Conservation (phyloP, 2,329 filamentous ascomycete species). For the Cercospora sp. region DNA sequence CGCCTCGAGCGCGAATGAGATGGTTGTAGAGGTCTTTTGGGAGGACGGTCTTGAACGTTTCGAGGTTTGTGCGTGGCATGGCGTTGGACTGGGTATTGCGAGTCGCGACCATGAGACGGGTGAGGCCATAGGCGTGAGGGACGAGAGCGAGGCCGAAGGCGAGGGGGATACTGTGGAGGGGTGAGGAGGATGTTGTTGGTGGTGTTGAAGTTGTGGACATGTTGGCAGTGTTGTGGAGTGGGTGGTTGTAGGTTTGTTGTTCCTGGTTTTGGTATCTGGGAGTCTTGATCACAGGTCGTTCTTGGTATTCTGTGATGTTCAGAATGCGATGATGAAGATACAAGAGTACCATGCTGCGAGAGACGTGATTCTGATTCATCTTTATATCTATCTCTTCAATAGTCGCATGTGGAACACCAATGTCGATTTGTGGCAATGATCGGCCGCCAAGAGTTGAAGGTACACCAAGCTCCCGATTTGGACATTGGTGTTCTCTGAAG, state of each 20-base stretch:
- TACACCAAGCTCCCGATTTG: background rate
- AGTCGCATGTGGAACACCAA: background rate
- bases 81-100: constrained; percentile 27
- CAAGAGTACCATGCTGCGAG: background rate
- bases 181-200: background rate
- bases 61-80: constrained; percentile 34
- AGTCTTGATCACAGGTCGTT: no score
- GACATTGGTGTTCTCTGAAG: background rate
- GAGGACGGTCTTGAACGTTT: constrained; percentile 31
- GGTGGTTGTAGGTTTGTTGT: background rate
- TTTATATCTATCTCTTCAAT: background rate
- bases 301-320: no score
- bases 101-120: constrained; percentile 32
- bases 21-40: constrained; percentile 31
- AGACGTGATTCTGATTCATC: background rate
- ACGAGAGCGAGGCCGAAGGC: constrained; percentile 31
- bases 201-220: background rate
- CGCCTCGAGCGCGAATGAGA: constrained; percentile 33
- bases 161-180: constrained; percentile 13
- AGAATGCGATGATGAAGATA: background rate
- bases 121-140: constrained; percentile 31
- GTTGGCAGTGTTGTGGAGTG: background rate
- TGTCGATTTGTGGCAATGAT: background rate
- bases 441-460: background rate
- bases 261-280: no score